These are phyloP conservation scores for Conticribra weissflogii DNA, from an alignment of 108 stramenopile species.

Conservation along the genomic window DNA sequence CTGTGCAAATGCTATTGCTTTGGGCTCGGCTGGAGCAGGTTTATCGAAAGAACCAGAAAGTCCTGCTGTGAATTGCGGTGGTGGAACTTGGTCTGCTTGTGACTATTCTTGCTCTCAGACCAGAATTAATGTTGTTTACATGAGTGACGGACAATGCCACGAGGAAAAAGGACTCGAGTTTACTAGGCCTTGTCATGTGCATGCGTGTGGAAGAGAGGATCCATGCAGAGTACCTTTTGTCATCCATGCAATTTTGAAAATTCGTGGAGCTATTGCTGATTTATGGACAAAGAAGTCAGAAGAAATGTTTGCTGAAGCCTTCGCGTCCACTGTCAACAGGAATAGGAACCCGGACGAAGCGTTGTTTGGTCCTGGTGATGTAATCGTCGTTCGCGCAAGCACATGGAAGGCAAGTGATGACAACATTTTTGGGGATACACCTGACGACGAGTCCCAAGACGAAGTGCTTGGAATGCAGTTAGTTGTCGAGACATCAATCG, in stretches of 20 bases:
- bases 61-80: constrained; percentile 28
- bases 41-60: constrained; percentile 6
- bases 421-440: constrained; percentile 25
- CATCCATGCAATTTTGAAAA: constrained; percentile 54
- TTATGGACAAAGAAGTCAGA: constrained; percentile 47
- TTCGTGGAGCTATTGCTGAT: constrained; percentile 49
- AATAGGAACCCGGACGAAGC: constrained; percentile 7
- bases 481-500: constrained; percentile 45
- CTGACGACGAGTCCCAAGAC: constrained; percentile 17
- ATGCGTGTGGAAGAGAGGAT: constrained; percentile 71
- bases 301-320: constrained; percentile 40
- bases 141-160: constrained; percentile 62
- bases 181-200: constrained; percentile 69
- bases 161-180: constrained; percentile 53
- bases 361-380: constrained; percentile 44
- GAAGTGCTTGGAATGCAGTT: constrained; percentile 51
- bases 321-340: constrained; percentile 31
- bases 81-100: constrained; percentile 70
- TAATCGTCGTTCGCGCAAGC: constrained; percentile 36
- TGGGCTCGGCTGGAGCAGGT: constrained; percentile 11
- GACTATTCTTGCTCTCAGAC: constrained; percentile 73
- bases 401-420: constrained; percentile 51
- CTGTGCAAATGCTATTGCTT: constrained; percentile 50
- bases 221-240: constrained; percentile 48
- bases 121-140: constrained; percentile 31